Evolutionary conservation across 2,329 filamentous ascomycete genomes (phyloP).

Genomic region (Ceratocystis ficicola): DNA sequence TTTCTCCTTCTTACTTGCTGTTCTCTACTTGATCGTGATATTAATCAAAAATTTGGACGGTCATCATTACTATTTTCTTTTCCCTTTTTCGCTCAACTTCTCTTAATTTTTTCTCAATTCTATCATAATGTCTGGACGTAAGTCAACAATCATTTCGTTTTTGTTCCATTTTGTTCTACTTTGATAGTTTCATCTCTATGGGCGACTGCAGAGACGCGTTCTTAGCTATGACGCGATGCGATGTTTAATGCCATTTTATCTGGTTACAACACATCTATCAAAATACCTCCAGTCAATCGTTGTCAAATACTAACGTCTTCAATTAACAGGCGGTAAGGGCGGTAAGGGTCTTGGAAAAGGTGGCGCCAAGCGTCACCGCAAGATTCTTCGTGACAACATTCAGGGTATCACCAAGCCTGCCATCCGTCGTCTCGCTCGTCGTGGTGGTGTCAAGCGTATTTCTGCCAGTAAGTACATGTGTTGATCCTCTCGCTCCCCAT

Average conservation of each 20-base stretch:
- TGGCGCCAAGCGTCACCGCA: constrained; percentile 95
- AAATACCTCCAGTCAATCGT: not conserved
- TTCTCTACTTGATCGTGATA: constrained; percentile 10
- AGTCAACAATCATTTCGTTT: constrained; percentile 9
- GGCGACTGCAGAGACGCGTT: constrained; percentile 13
- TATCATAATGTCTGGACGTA: constrained; percentile 24
- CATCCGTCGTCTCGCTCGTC: constrained; percentile 94
- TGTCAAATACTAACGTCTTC: constrained; percentile 13
- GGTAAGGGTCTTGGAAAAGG: constrained; percentile 98
- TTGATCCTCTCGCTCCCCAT: not conserved
- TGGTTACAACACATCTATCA: not conserved
- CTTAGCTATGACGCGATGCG: constrained; percentile 6
- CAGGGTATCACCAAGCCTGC: constrained; percentile 98
- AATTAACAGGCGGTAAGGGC: constrained; percentile 66
- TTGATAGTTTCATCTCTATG: not conserved
- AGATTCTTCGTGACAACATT: constrained; percentile 99
- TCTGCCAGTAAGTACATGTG: constrained; percentile 48
- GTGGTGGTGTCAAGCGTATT: constrained; percentile 99
- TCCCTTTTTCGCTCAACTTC: not conserved
- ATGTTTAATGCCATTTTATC: not conserved
- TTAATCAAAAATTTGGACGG: not conserved
- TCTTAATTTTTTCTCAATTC: constrained; percentile 10
- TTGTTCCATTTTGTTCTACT: not conserved
- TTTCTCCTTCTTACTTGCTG: constrained; percentile 13
- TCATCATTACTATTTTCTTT: not conserved